Base-by-base conservation (phyloP, 805 yeast species). In the Scheffersomyces coipomensis region DNA sequence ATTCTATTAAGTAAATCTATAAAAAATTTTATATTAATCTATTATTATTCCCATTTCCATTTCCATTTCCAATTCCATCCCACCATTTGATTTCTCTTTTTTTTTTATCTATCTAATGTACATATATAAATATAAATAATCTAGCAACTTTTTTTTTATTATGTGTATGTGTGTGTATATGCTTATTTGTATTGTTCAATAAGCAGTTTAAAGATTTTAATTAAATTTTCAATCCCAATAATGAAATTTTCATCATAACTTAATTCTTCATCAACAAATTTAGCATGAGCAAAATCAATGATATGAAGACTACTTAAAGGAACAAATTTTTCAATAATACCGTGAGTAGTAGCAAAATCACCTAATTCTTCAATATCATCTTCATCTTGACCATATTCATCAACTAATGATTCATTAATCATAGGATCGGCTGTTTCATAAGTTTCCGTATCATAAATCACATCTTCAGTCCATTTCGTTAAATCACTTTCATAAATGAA, bases 271-370 rank as follows among this genome's bases (percentile, higher is more conserved):
- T 81, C 80, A 0, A 75, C 71, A 42, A 76, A 63, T 44, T 66
- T 75, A 0, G 97, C 78, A 57, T 93, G 98, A 1, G 97, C 97
- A 68, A 93, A 89, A 60, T 93, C 99, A 5, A 93, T 88, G 35
- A 90, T 52, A 27, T 79, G 73, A 37, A 88, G 63, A 5, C 77
- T 63, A 44, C 90, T 83, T 35, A 87, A 56, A 0, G 74, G 67
- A 1, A 33, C 19, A 4, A 13, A 15, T 52, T 55, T 51, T 62
- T 7, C 54, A 65, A 1, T 57, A 68, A 2, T 4, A 18, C 18
- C 13, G 3, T 30, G 13, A 18, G 13, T 12, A 3, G 53, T 62
- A 7, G 56, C 62, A 4, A 55, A 53, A 11, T 60, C 62, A 2
- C 56, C 52, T 44, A 79, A 83, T 9, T 45, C 48, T 1, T 47